phyloP scores from a whole-genome alignment of 805 yeast species.

The Candida oleophila region DNA sequence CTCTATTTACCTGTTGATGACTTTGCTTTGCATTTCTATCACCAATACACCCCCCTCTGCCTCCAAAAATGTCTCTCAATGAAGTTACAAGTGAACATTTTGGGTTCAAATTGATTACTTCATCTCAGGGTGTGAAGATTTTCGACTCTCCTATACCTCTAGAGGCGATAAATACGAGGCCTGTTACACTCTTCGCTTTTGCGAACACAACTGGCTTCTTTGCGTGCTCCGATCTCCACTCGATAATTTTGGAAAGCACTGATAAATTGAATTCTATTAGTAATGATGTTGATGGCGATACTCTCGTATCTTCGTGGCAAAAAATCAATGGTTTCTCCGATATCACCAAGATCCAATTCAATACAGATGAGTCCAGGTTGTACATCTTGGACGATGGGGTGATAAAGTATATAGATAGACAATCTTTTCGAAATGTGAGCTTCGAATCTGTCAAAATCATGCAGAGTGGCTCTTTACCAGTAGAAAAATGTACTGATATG shows the following conservation, averaged over 20 bases:
- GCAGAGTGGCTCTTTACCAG: background rate
- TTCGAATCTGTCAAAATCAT: background rate
- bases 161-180: slow-evolving; percentile 6
- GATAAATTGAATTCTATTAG: slow-evolving; percentile 13
- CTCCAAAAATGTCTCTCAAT: slow-evolving; percentile 8
- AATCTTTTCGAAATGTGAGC: background rate
- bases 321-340: slow-evolving; percentile 6
- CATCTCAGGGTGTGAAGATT: slow-evolving; percentile 23
- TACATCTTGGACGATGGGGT: slow-evolving; percentile 21
- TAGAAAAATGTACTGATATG: background rate
- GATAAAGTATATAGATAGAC: slow-evolving; percentile 12
- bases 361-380: slow-evolving; percentile 26
- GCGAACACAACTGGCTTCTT: slow-evolving; percentile 22
- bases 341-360: slow-evolving; percentile 25
- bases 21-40: background rate
- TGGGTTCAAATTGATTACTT: slow-evolving; percentile 33
- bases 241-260: slow-evolving; percentile 26
- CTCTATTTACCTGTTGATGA: background rate
- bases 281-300: slow-evolving; percentile 6
- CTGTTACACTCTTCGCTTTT: slow-evolving; percentile 26
- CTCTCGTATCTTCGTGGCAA: background rate
- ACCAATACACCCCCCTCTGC: background rate
- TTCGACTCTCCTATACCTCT: slow-evolving; percentile 26
- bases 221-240: slow-evolving; percentile 31
- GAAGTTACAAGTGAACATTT: slow-evolving; percentile 34